A percentile compares a stretch with the other conserved stretches of the same genome.
Conservation (phyloP, 2,329 filamentous ascomycete species). For the Hypoxylon rubiginosum region DNA sequence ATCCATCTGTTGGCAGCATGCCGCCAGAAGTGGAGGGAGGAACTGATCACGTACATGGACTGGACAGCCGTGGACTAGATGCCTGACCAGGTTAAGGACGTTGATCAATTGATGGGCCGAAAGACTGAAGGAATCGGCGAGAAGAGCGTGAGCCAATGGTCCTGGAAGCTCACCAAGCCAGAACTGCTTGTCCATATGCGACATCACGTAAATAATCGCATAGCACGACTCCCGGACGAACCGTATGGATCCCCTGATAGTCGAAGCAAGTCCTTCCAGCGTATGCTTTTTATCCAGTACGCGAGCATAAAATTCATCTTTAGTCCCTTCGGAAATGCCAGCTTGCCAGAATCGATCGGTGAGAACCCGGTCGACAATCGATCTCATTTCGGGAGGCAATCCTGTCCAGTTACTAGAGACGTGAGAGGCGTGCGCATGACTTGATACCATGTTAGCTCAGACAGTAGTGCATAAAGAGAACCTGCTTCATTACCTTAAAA, state of each 20-base stretch:
- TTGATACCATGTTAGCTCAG: constrained; percentile 50
- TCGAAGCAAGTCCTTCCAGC: constrained; percentile 93
- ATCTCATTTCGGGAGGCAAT: constrained; percentile 80
- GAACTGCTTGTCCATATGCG: constrained; percentile 86
- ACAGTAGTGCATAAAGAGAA: constrained; percentile 16
- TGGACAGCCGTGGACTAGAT: constrained; percentile 93
- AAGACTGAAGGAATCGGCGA: constrained; percentile 83
- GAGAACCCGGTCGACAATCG: constrained; percentile 83
- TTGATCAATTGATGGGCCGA: constrained; percentile 95
- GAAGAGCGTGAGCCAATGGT: constrained; percentile 86
- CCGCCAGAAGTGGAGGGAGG: constrained; percentile 83
- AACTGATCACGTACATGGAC: constrained; percentile 82
- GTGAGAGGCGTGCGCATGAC: constrained; percentile 91
- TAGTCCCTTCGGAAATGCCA: constrained; percentile 94
- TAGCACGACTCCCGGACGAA: constrained; percentile 95
- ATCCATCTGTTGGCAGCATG: constrained; percentile 88
- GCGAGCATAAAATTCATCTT: constrained; percentile 95
- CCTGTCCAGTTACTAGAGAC: constrained; percentile 87
- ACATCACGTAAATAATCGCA: constrained; percentile 94
- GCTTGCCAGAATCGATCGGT: constrained; percentile 99
- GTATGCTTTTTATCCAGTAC: constrained; percentile 91
- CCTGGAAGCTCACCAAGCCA: constrained; percentile 88
- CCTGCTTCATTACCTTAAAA: constrained; percentile 71
- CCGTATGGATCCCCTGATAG: constrained; percentile 88
- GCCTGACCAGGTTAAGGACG: constrained; percentile 88